Base-by-base conservation (phyloP, 2,329 filamentous ascomycete species). In the Trichoderma endophyticum region DNA sequence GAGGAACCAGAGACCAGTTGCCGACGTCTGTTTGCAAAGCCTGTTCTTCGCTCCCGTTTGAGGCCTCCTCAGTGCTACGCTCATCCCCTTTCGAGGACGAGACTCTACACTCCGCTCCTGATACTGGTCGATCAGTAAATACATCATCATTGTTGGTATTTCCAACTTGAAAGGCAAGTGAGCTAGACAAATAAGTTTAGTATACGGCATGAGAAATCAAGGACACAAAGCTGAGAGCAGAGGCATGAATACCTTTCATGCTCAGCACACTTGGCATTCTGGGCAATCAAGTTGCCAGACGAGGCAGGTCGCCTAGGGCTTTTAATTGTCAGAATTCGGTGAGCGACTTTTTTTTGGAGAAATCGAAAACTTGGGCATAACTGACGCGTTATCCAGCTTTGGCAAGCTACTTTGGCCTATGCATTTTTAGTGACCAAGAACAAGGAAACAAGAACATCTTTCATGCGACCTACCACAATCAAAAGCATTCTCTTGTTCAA, bases 101-200 rank as follows among this genome's bases (percentile, higher is more conserved):
- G 26, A 28, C n/a, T 4, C n/a, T 15, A 7, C 6, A 12, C 30
- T 14, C 26, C n/a, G 8, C 18, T 34, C 21, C 48, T 6, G 64
- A 6, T 1, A 7, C 5, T 32, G 60, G 18, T 3, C 7, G 21
- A 60, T 73, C 60, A 18, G 30, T 69, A n/a, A 72, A 72, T 4
- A 72, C 72, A 51, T 73, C 72, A 4, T 73, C 64, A 8, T 26
- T 54, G n/a, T 39, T 39, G 26, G 63, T 21, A 34, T 48, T 39
- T 15, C 72, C 72, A 39, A 72, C 59, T 65, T 73, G 72, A 43
- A 73, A 73, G 32, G 70, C 59, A 39, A 70, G 54, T 14, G 71
- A 60, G 51, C 70, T 73, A 36, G 32, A 21, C 21, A 15, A 9
- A 39, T 4, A 34, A 12, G 24, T 34, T 60, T 12, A 59, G 26